Evolutionary conservation across 495 filamentous ascomycete species (phyloP).

Genomic region (Achaetomiella virescens): DNA sequence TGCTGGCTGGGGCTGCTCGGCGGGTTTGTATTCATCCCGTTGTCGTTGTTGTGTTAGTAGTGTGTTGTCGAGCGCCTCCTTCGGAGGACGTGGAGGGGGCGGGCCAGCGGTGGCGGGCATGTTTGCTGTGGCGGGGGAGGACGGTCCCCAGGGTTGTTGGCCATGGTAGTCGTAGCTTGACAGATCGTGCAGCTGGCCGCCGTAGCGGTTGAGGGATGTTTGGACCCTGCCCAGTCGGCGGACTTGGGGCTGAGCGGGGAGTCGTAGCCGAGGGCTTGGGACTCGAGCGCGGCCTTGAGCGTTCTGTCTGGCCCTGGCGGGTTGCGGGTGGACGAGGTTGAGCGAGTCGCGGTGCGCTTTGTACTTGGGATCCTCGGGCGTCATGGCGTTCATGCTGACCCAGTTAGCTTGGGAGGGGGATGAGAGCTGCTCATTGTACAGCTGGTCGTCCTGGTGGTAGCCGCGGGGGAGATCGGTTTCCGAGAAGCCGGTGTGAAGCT

Average conservation of each 20-base stretch:
- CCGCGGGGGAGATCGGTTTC: conserved; percentile 35
- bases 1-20: conserved; percentile 13
- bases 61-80: conserved; percentile 40
- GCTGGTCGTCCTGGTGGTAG: conserved; percentile 11
- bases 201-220: conserved; percentile 44
- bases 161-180: conserved; percentile 22
- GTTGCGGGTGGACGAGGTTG: conserved; percentile 86
- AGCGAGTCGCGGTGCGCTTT: conserved; percentile 83
- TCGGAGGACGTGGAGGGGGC: conserved; percentile 45
- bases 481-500: conserved; percentile 62
- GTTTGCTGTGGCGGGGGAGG: conserved; percentile 28
- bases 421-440: conserved; percentile 21
- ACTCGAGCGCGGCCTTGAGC: conserved; percentile 74
- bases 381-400: conserved; percentile 32
- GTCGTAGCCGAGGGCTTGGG: conserved; percentile 65
- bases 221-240: conserved; percentile 65
- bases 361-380: conserved; percentile 83
- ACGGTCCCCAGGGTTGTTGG: conserved; percentile 37
- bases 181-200: conserved; percentile 17
- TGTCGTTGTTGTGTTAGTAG: too few species aligned
- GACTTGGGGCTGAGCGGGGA: conserved; percentile 61
- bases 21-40: not conserved
- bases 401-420: conserved; percentile 28
- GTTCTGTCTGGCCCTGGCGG: conserved; percentile 75
- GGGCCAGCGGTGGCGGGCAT: conserved; percentile 23